Percentiles rank a stretch among this genome's conserved stretches.
phyloP scores from a whole-genome alignment of 177 flowering plant species.

The Vitis hybrid region DNA sequence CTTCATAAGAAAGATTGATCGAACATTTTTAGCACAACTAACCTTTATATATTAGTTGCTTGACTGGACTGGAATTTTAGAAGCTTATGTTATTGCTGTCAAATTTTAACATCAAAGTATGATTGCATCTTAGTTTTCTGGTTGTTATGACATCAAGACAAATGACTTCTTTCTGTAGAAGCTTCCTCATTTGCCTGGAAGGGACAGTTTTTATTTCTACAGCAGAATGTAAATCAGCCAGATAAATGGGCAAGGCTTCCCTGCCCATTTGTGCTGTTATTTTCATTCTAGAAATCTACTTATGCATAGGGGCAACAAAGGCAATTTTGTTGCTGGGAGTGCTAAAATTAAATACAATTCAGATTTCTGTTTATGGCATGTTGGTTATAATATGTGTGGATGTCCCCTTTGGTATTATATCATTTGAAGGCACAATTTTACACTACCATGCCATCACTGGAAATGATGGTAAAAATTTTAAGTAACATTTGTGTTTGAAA shows the following conservation, averaged over 20 bases:
- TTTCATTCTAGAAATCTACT: background rate
- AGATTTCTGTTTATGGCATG: background rate
- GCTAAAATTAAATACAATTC: background rate
- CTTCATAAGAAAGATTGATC: too few species aligned
- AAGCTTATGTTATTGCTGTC: background rate
- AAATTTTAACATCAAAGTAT: background rate
- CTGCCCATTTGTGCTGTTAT: background rate
- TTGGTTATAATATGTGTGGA: background rate
- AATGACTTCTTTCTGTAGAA: background rate
- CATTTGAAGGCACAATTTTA: background rate
- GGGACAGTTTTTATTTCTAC: background rate
- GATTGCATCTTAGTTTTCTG: background rate
- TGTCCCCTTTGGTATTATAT: background rate
- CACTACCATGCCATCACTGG: background rate
- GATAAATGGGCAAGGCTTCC: background rate
- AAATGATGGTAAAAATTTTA: background rate
- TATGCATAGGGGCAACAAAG: background rate
- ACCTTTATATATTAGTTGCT: background rate
- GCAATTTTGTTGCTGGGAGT: too few species aligned
- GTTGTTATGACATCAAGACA: background rate
- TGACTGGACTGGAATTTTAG: background rate
- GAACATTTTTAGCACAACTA: too few species aligned
- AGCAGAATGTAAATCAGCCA: background rate
- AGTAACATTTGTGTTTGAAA: too few species aligned
- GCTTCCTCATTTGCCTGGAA: background rate